phyloP scores from a whole-genome alignment of 2,329 filamentous ascomycete species.

The Fusarium torulosum region DNA sequence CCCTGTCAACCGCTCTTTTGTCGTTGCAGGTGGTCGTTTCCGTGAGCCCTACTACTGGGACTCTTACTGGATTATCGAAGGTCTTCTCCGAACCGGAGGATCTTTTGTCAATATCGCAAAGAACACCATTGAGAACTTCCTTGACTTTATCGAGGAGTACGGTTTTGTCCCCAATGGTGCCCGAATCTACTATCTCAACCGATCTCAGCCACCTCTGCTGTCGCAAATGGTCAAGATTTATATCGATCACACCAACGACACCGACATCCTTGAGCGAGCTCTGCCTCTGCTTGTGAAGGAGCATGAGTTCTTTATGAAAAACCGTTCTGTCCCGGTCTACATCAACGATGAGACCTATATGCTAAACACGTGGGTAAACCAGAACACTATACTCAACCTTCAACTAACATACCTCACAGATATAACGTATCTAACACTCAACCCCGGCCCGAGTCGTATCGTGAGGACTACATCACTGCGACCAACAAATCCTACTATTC shows the following conservation, averaged over 20 bases:
- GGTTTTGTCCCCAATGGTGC: constrained; percentile 78
- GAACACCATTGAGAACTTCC: constrained; percentile 78
- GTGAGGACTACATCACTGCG: constrained; percentile 74
- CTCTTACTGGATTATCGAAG: constrained; percentile 76
- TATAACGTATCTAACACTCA: constrained; percentile 74
- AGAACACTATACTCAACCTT: not conserved
- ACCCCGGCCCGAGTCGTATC: constrained; percentile 75
- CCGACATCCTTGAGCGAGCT: constrained; percentile 69
- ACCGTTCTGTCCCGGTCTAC: constrained; percentile 68
- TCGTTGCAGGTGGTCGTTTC: constrained; percentile 79
- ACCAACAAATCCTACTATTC: constrained; percentile 74
- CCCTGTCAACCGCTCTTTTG: constrained; percentile 74
- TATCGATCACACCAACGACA: constrained; percentile 74
- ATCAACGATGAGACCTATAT: constrained; percentile 62
- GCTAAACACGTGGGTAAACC: constrained; percentile 64
- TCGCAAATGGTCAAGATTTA: constrained; percentile 75
- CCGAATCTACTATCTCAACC: constrained; percentile 75
- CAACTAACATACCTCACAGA: constrained; percentile 46
- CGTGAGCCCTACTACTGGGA: constrained; percentile 80
- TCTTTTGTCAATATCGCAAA: constrained; percentile 72
- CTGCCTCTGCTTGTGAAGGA: constrained; percentile 73
- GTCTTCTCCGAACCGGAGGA: constrained; percentile 73
- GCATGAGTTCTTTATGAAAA: constrained; percentile 71
- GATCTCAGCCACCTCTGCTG: constrained; percentile 75
- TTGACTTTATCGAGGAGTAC: constrained; percentile 73